Evolutionary conservation across 108 stramenopile genomes (phyloP), one percentile per base, ranked within the genome.

Genomic region (Conticribra guillardii): DNA sequence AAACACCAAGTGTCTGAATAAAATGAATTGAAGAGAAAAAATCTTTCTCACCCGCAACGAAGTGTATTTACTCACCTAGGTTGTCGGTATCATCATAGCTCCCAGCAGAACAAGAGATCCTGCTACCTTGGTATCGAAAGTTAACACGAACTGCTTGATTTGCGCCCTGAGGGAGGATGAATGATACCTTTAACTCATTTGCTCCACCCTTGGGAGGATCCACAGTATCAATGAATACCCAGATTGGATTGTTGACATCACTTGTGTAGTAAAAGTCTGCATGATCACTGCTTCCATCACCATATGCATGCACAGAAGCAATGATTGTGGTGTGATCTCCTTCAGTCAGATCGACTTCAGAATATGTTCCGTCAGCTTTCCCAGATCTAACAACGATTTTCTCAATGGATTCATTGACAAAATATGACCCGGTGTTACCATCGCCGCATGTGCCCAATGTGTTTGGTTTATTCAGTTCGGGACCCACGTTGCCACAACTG

Each of bases 231-330:
- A 71, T 71, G 69, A 29, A 61, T 14, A 16, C 0, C 69, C 69
- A 71, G 4, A 21, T 28, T 44, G 66, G 54, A 67, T 54, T 55
- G 2, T 33, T 49, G 14, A 51, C 18, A 48, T 63, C 61, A n/a
- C n/a, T 33, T 0, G 71, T 16, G 49, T 73, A 73, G 55, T 64
- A 73, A 44, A 73, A 73, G 62, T 73, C 71, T 2, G 71, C 71
- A 14, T 23, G 44, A 34, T 73, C 62, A 18, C 29, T 65, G 30
- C 17, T 7, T 8, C 71, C 71, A 41, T 5, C 5, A 11, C 37
- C 37, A 47, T 11, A 15, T 0, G 30, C 17, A 44, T 34, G 53
- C 16, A 63, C 61, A 27, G 52, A 34, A 1, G 71, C 71, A 59
- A 58, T 33, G 51, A 73, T 73, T 2, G 62, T 64, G 1, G 31